Base-by-base conservation (phyloP, 1,284 basidiomycete species). In the Irpex sp. region DNA sequence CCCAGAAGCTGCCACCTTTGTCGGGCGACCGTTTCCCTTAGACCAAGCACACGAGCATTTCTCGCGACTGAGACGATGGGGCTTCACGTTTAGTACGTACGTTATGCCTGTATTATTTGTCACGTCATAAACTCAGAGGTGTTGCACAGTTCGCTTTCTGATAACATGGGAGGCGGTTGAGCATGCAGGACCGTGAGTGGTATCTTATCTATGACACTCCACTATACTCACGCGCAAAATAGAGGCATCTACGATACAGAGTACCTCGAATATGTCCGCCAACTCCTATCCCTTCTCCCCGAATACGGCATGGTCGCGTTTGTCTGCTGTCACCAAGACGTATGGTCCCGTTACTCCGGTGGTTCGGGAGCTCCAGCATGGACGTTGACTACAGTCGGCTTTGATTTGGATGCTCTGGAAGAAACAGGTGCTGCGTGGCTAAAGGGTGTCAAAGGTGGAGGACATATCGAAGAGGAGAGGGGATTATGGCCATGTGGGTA, bases 121-220 rank as follows among this genome's bases (percentile, higher is more conserved):
- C 13, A 5, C 17, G 17, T 56, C 38, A 13, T 2, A 15, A 11
- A 9, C n/a, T 57, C n/a, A 54, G 8, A 15, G 36, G 17, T 64
- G n/a, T 19, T 1, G 19, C 5, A 17, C 66, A 94, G 93, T 95
- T 67, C 82, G 93, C 62, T 91, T 98, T 68, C 87, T 95, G 17
- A 85, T 98, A 3, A 97, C 96, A 1, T 99, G 97, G 97, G 97
- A 99, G 73, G 93, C 96, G 0, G 81, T 99, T 21, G 95, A 98
- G 72, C 97, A 98, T 71, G 85, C 81, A 61, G 96, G 92, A 66
- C 93, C 87, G 91, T 94, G 76, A 71, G 93, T 86, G 26, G 17
- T 13, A 11, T 47, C 17, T n/a, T 37, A n/a, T 57, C 17, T 37
- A 13, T 21, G 31, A 31, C 51, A 15, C 44, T 60, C n/a, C 38